A percentile compares a stretch with the other conserved stretches of the same genome.
Conservation (phyloP, 139 green algal species). For the Choricystis sp. region DNA sequence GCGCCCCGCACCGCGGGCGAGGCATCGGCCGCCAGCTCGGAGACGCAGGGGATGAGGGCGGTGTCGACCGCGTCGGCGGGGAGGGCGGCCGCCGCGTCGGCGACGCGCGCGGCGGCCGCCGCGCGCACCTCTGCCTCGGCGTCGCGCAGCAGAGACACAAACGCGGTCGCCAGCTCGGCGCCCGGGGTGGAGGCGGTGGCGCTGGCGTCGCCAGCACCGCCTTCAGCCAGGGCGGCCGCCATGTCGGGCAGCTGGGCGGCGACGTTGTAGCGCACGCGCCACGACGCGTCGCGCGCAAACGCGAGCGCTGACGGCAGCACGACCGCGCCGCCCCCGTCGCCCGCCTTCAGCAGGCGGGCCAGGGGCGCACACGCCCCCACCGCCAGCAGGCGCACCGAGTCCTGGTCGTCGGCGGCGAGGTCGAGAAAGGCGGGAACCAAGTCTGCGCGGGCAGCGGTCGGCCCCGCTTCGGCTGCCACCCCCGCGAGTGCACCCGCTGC, state of each 20-base stretch:
- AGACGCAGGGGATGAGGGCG: conserved; percentile 53
- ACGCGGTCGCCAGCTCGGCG: conserved; percentile 72
- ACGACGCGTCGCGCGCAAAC: conserved; percentile 80
- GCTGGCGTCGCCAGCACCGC: conserved; percentile 33
- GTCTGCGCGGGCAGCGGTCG: conserved; percentile 52
- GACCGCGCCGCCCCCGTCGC: conserved; percentile 41
- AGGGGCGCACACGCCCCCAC: conserved; percentile 80
- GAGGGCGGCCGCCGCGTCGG: conserved; percentile 28
- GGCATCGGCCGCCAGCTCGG: conserved; percentile 61
- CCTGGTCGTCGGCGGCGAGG: conserved; percentile 59
- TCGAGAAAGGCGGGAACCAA: conserved; percentile 37
- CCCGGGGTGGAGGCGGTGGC: conserved; percentile 8
- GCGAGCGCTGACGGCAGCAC: conserved; percentile 46
- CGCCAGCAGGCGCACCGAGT: conserved; percentile 89
- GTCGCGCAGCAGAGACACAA: conserved; percentile 58
- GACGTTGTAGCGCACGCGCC: conserved; percentile 96
- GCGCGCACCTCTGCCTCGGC: conserved; percentile 58
- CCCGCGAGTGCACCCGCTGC: conserved; percentile 58
- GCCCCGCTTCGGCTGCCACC: conserved; percentile 65
- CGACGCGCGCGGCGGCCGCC: conserved; percentile 31
- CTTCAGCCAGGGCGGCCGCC: conserved; percentile 64
- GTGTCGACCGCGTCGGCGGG: conserved; percentile 17
- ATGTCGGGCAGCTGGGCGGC: conserved; percentile 58
- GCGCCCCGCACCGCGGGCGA: conserved; percentile 85
- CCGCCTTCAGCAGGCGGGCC: conserved; percentile 44